phyloP scores from a whole-genome alignment of 768 basidiomycete species.

The Exsudoporus frostii region DNA sequence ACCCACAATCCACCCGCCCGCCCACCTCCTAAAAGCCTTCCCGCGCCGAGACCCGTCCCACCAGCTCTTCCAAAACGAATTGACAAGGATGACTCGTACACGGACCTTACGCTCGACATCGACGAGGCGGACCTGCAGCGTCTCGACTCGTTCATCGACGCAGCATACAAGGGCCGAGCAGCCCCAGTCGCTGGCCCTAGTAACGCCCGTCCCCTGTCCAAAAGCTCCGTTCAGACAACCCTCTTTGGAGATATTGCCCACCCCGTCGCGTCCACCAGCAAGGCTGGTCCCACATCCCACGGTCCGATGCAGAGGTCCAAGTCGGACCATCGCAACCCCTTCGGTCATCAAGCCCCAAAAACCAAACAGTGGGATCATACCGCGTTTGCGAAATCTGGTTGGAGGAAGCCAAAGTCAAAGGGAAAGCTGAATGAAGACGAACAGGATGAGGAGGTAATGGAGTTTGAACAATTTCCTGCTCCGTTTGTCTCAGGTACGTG shows the following conservation, averaged over 20 bases:
- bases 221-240: slow-evolving; percentile 56
- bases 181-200: slow-evolving; percentile 41
- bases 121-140: slow-evolving; percentile 52
- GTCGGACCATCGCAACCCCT: slow-evolving; percentile 39
- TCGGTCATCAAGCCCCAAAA: slow-evolving; percentile 57
- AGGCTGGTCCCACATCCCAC: slow-evolving; percentile 25
- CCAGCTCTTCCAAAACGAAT: slow-evolving; percentile 11
- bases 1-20: slow-evolving; percentile 2
- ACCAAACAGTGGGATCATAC: slow-evolving; percentile 92
- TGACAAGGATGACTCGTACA: slow-evolving; percentile 43
- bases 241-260: slow-evolving; percentile 60
- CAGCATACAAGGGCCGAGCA: slow-evolving; percentile 41
- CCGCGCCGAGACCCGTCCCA: slow-evolving; percentile 8
- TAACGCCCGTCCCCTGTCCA: slow-evolving; percentile 27
- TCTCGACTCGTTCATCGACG: slow-evolving; percentile 52
- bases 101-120: slow-evolving; percentile 55
- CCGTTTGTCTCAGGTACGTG: slow-evolving; percentile 67
- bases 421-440: slow-evolving; percentile 52
- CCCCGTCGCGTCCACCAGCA: slow-evolving; percentile 31
- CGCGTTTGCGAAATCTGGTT: slow-evolving; percentile 77
- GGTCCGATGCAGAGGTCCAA: slow-evolving; percentile 41
- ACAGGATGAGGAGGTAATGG: slow-evolving; percentile 57
- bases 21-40: slow-evolving; percentile 7
- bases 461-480: slow-evolving; percentile 83
- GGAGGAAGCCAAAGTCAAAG: slow-evolving; percentile 53